These are phyloP conservation scores for Zygoascus hellenicus DNA, from an alignment of 1,139 yeast genomes.

Conservation along the genomic window DNA sequence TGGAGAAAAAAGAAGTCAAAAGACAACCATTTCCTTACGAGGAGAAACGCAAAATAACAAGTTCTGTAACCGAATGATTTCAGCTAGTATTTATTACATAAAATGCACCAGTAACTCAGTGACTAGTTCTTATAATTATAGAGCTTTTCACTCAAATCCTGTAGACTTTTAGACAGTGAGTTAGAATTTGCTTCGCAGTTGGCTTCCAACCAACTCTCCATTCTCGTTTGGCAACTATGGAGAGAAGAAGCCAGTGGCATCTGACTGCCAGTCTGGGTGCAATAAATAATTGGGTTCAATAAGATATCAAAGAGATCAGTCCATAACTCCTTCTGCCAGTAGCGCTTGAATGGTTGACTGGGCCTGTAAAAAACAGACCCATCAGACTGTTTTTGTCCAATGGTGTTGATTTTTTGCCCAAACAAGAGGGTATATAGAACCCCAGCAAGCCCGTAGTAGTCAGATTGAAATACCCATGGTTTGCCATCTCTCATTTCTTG, in stretches of 20 bases:
- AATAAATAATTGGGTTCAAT: constrained; percentile 48
- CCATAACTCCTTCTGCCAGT: constrained; percentile 80
- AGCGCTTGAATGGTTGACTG: constrained; percentile 52
- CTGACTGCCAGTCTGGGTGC: constrained; percentile 17
- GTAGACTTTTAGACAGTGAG: constrained; percentile 23
- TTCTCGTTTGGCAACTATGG: constrained; percentile 34
- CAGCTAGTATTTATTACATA: constrained; percentile 1
- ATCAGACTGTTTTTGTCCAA: constrained; percentile 14
- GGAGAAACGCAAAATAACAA: constrained; percentile 11
- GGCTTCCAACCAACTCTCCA: constrained; percentile 44
- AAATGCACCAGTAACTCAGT: neutral
- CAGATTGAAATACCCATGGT: constrained; percentile 79
- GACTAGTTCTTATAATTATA: constrained; percentile 2
- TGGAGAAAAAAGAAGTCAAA: constrained; percentile 12
- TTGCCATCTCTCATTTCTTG: constrained; percentile 57
- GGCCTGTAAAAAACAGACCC: constrained; percentile 27
- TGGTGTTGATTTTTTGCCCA: constrained; percentile 47
- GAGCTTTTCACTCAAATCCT: constrained; percentile 15
- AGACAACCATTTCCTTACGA: constrained; percentile 23
- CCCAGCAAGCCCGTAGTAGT: constrained; percentile 79
- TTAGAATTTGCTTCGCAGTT: constrained; percentile 25
- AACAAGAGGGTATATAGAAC: constrained; percentile 67
- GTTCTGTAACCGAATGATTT: neutral
- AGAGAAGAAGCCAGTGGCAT: constrained; percentile 43
- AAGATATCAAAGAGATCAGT: constrained; percentile 54